Base-by-base conservation (phyloP, 768 basidiomycete genomes). In the Calocera viscosa region DNA sequence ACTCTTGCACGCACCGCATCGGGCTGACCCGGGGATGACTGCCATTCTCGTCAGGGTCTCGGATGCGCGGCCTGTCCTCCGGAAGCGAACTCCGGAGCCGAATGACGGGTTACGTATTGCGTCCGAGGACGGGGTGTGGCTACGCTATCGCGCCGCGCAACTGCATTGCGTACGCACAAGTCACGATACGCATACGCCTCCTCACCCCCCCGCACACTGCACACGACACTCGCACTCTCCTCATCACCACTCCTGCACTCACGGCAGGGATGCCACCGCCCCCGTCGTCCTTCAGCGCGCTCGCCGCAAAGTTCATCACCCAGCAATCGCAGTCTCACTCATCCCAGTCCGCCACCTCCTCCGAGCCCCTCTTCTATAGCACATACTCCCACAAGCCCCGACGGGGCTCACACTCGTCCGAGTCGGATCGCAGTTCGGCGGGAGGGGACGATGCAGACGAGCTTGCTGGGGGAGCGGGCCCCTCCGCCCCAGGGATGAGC, bases 291-390 rank as follows among this genome's bases (percentile, higher is more conserved):
- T 60, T 60, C 53, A 60, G 53, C 30, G 30, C 53, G 22, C 30
- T 60, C 11, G 53, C 53, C 14, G 53, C 53, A 60, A 60, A 60
- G 53, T 60, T 60, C 53, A 60, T 60, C 24, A 60, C 53, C 19
- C 53, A 60, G 30, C 53, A 60, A 30, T 60, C 53, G 8, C 53
- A 60, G 53, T 2, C 30, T n/a, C 24, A 14, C 8, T n/a, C 10
- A 49, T 14, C 49, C 11, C 53, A 60, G 2, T 32, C 26, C 53
- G 24, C 53, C 24, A 60, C 53, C 53, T 60, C 53, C 53, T 60
- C 53, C 7, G 53, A 32, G 53, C 53, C 53, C 26, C 53, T 60
- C 53, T 60, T 60, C 53, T 60, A 60, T 26, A 60, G 53, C 30
- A 60, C 53, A 28, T 60, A 60, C 53, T 28, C 53, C 26, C 53